Percentiles rank a stretch among this genome's conserved stretches.
These are phyloP conservation scores for Aspergillus cejpii DNA, from an alignment of 2,329 filamentous ascomycete species.

Conservation along the genomic window DNA sequence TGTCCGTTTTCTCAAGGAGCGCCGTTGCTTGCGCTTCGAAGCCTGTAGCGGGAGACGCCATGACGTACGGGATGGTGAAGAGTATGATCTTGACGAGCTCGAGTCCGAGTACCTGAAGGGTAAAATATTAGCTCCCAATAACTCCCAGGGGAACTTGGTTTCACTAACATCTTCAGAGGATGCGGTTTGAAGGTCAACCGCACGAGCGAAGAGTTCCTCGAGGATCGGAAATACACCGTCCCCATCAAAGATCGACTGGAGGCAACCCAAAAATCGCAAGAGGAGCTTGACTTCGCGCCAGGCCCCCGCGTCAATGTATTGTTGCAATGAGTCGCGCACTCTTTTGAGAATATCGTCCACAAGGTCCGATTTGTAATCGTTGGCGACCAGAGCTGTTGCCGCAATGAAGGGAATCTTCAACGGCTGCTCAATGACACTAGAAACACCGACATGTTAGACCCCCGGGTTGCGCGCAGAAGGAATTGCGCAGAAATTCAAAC, in stretches of 20 bases:
- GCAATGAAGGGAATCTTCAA: conserved; percentile 96
- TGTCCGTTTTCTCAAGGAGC: conserved; percentile 86
- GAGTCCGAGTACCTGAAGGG: conserved; percentile 53
- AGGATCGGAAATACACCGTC: conserved; percentile 80
- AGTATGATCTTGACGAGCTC: conserved; percentile 97
- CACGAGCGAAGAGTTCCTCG: conserved; percentile 82
- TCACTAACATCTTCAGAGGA: conserved; percentile 80
- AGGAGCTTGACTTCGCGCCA: conserved; percentile 91
- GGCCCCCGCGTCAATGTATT: conserved; percentile 62
- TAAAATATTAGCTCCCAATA: conserved; percentile 12
- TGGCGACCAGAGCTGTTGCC: conserved; percentile 71
- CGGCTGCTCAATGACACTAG: conserved; percentile 73
- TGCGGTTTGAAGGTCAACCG: conserved; percentile 87
- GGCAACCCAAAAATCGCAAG: conserved; percentile 78
- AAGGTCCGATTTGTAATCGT: conserved; percentile 69
- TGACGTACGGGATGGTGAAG: conserved; percentile 83
- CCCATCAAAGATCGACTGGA: conserved; percentile 72
- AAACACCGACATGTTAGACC: conserved; percentile 16
- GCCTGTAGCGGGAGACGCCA: conserved; percentile 64
- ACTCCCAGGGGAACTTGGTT: neutral
- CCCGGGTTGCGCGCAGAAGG: conserved; percentile 1
- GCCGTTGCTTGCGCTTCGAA: conserved; percentile 68
- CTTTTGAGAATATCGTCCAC: conserved; percentile 62
- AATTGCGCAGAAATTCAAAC: conserved; percentile 18
- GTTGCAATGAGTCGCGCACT: conserved; percentile 56